Evolutionary conservation across 2,329 filamentous ascomycete genomes (phyloP).

Genomic region (Ilyonectria destructans): DNA sequence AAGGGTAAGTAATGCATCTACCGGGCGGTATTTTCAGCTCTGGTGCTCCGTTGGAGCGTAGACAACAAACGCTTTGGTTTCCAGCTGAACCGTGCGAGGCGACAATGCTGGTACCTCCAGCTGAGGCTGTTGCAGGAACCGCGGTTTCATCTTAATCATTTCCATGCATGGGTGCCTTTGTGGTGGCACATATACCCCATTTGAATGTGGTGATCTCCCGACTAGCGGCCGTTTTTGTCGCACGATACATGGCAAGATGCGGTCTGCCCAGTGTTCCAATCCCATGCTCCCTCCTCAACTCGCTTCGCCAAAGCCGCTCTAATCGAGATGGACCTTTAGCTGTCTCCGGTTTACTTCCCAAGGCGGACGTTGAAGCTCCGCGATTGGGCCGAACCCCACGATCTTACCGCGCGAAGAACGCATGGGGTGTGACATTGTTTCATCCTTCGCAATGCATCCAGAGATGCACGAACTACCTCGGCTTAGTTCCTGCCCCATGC

Average conservation of each 20-base stretch:
- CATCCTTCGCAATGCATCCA: constrained; percentile 29
- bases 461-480: constrained; percentile 23
- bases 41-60: neutral
- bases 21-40: constrained; percentile 17
- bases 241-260: constrained; percentile 29
- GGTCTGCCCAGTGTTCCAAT: constrained; percentile 10
- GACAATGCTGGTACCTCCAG: neutral
- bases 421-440: constrained; percentile 21
- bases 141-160: constrained; percentile 42
- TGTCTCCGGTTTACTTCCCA: constrained; percentile 3
- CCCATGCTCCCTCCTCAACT: neutral
- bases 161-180: constrained; percentile 27
- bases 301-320: neutral
- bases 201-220: constrained; percentile 34
- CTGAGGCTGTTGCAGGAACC: constrained; percentile 24
- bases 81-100: constrained; percentile 11
- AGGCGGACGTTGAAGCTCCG: neutral
- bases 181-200: constrained; percentile 32
- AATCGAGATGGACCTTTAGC: neutral
- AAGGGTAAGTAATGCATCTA: neutral
- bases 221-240: constrained; percentile 28
- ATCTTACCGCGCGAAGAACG: constrained; percentile 1
- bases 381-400: constrained; percentile 13
- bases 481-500: constrained; percentile 1
- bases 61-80: constrained; percentile 1